Percentiles rank a stretch among this genome's conserved stretches.
phyloP scores from a whole-genome alignment of 345 rosid species.

The Diplotaxis tenuifolia region DNA sequence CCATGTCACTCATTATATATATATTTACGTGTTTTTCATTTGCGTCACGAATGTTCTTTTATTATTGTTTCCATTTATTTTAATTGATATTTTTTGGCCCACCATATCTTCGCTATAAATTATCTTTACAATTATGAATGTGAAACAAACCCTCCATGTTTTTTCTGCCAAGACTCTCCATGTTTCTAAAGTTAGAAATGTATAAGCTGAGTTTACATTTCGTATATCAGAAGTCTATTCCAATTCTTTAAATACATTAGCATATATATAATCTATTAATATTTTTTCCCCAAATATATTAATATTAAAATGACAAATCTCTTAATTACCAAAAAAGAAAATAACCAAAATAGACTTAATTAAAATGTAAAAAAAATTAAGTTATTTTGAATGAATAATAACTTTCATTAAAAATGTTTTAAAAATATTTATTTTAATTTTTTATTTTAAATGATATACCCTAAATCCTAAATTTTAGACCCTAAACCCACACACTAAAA shows the following conservation, averaged over 20 bases:
- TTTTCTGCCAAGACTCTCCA: constrained; percentile 12
- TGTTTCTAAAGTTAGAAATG: constrained; percentile 15
- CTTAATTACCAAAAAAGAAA: too few relatives aligned
- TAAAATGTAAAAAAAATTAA: too few relatives aligned
- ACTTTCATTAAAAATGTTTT: too few relatives aligned
- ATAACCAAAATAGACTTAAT: too few relatives aligned
- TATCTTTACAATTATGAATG: constrained; percentile 28
- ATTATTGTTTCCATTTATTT: background rate
- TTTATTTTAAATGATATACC: too few relatives aligned
- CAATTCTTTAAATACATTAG: background rate
- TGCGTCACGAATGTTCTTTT: constrained; percentile 37
- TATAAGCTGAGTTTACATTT: constrained; percentile 8
- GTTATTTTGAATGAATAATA: too few relatives aligned
- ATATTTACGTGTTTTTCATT: constrained; percentile 34
- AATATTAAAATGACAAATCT: too few relatives aligned
- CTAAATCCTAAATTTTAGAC: too few relatives aligned
- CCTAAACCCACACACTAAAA: too few relatives aligned
- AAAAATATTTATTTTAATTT: too few relatives aligned
- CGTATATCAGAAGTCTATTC: background rate
- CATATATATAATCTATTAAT: constrained; percentile 2
- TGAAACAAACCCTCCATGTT: constrained; percentile 18
- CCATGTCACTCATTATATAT: constrained; percentile 34
- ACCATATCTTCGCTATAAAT: constrained; percentile 26
- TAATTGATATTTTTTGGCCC: constrained; percentile 29
- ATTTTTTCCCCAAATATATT: too few relatives aligned